These are phyloP conservation scores for Ceratocystis destructans DNA, from an alignment of 2,329 filamentous ascomycete species.

Conservation along the genomic window DNA sequence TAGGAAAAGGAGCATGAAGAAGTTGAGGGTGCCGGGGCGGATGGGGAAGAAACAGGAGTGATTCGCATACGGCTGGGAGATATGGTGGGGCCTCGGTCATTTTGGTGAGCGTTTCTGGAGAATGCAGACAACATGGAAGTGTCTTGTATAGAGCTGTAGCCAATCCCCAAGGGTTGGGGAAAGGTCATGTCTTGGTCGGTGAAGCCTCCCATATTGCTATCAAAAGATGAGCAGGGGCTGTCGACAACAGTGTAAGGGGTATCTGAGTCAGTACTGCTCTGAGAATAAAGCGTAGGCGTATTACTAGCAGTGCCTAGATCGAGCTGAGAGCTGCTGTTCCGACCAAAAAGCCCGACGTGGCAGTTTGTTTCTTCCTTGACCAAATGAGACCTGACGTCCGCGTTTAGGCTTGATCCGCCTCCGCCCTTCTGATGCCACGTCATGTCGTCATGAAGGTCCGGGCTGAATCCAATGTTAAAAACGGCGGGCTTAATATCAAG, in stretches of 20 bases:
- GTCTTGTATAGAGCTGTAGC: not conserved
- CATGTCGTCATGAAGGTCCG: not conserved
- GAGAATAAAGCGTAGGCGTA: not conserved
- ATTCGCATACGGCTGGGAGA: not conserved
- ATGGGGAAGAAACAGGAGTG: not conserved
- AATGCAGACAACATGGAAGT: slow-evolving; percentile 4
- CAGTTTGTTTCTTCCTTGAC: not conserved
- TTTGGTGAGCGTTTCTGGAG: not conserved
- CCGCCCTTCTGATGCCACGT: not conserved
- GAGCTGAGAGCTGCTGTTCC: not conserved
- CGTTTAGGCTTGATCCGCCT: not conserved
- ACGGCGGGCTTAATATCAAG: not conserved
- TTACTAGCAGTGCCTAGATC: not conserved
- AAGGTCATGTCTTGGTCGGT: slow-evolving; percentile 1
- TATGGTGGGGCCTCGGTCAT: not conserved
- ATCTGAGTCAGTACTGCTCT: not conserved
- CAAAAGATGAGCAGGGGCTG: slow-evolving; percentile 10
- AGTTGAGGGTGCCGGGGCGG: not conserved
- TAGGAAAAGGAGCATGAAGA: not conserved
- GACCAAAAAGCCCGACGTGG: not conserved
- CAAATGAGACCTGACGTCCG: not conserved
- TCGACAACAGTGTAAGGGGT: slow-evolving; percentile 3
- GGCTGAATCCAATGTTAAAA: not conserved
- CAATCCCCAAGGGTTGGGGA: not conserved
- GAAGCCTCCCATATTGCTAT: slow-evolving; percentile 8